phyloP scores from a whole-genome alignment of 768 basidiomycete species.

The Mycena filopes region DNA sequence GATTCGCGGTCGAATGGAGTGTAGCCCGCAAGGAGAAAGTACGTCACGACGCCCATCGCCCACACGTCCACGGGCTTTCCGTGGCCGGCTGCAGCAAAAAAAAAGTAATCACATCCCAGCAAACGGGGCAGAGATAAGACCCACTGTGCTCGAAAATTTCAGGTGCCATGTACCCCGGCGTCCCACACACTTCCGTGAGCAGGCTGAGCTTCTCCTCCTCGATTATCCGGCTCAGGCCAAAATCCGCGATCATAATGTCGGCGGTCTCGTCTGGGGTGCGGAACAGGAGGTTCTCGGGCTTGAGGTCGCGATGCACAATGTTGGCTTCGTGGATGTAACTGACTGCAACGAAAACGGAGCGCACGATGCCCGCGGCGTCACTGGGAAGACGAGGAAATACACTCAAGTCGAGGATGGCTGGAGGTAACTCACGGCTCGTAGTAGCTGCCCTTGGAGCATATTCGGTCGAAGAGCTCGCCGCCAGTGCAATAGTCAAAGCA shows the following conservation, averaged over 20 bases:
- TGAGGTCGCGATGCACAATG: conserved; percentile 96
- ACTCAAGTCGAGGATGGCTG: not conserved
- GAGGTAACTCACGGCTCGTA: conserved; percentile 80
- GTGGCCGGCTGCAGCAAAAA: conserved; percentile 74
- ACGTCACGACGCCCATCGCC: conserved; percentile 99
- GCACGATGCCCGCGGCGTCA: conserved; percentile 89
- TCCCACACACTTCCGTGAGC: conserved; percentile 95
- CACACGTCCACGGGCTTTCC: conserved; percentile 95
- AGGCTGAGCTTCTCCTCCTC: conserved; percentile 81
- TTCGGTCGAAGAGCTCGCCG: conserved; percentile 98
- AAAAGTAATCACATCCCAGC: too few relatives aligned
- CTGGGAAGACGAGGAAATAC: conserved; percentile 48
- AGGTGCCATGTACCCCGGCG: conserved; percentile 96
- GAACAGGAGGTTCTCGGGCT: conserved; percentile 98
- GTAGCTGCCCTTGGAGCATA: conserved; percentile 96
- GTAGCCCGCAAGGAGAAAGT: conserved; percentile 92
- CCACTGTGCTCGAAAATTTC: conserved; percentile 93
- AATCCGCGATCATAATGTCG: conserved; percentile 97
- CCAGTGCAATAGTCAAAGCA: conserved; percentile 97
- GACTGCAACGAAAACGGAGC: conserved; percentile 87
- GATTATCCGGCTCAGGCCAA: conserved; percentile 91
- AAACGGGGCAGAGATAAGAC: conserved; percentile 37
- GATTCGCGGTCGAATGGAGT: conserved; percentile 95
- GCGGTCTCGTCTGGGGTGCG: conserved; percentile 87
- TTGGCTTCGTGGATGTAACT: conserved; percentile 90